These are phyloP conservation scores for Asterella californica DNA, from an alignment of 225 moss, liverwort and hornwort genomes.

Conservation along the genomic window DNA sequence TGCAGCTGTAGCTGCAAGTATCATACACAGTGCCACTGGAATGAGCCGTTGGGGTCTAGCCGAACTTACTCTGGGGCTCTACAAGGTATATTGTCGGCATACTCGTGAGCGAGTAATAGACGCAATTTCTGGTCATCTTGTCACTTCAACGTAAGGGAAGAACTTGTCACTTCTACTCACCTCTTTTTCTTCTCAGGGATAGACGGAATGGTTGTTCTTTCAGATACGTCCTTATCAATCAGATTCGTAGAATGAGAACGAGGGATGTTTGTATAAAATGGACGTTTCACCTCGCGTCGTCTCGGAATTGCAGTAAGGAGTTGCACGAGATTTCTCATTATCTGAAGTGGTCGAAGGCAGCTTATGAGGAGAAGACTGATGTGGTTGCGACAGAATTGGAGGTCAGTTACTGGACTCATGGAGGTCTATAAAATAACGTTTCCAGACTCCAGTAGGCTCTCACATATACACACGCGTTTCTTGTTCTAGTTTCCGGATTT, in stretches of 20 bases:
- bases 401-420: conserved; percentile 32
- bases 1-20: conserved; percentile 81
- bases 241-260: background rate
- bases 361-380: conserved; percentile 50
- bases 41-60: conserved; percentile 88
- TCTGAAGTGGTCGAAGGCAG: conserved; percentile 65
- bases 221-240: background rate
- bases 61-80: conserved; percentile 85
- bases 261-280: background rate
- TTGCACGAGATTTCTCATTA: conserved; percentile 65
- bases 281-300: background rate
- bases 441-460: too few relatives aligned
- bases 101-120: conserved; percentile 61
- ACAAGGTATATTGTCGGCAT: conserved; percentile 74
- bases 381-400: conserved; percentile 51
- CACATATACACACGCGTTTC: background rate
- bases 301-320: conserved; percentile 50
- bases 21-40: conserved; percentile 71
- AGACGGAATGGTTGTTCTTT: background rate
- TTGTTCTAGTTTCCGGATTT: background rate
- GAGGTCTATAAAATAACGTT: background rate
- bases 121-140: conserved; percentile 56
- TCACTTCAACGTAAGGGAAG: conserved; percentile 49
- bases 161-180: background rate
- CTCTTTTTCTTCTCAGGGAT: background rate